phyloP scores from a whole-genome alignment of 2,329 filamentous ascomycete species.

The Fusarium drepaniforme region DNA sequence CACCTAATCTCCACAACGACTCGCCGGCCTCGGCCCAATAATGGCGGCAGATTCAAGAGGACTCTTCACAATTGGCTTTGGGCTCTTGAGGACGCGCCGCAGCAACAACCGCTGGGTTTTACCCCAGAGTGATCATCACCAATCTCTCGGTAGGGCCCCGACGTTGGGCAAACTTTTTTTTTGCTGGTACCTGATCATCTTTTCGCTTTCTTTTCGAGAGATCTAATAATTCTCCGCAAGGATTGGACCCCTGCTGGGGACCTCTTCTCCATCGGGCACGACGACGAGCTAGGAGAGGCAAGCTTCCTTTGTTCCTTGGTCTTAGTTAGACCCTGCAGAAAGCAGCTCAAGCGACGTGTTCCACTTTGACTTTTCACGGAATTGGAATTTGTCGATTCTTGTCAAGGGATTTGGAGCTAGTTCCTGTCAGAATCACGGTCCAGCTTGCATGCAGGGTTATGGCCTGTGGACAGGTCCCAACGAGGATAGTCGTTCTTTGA shows the following conservation, averaged over 20 bases:
- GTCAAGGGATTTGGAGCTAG: constrained; percentile 4
- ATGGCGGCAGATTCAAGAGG: not conserved
- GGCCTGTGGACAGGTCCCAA: not conserved
- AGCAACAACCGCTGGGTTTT: constrained; percentile 15
- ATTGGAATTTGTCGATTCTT: not conserved
- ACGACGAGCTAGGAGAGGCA: not conserved
- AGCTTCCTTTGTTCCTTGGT: constrained; percentile 21
- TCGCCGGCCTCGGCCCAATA: constrained; percentile 25
- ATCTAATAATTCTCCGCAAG: constrained; percentile 24
- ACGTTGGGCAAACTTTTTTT: constrained; percentile 34
- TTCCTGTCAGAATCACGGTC: constrained; percentile 16
- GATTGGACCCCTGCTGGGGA: constrained; percentile 5
- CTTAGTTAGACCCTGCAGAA: constrained; percentile 27
- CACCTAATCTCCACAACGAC: constrained; percentile 21
- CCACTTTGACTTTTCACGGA: constrained; percentile 12
- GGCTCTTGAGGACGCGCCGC: constrained; percentile 10
- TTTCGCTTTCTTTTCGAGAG: not conserved
- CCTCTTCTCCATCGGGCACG: not conserved
- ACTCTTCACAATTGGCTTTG: not conserved
- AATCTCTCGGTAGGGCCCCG: constrained; percentile 36
- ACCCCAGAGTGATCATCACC: constrained; percentile 41
- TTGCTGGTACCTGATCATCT: constrained; percentile 28
- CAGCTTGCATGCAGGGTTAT: constrained; percentile 1
- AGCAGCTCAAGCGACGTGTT: constrained; percentile 15
- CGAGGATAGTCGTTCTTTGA: constrained; percentile 11